These are phyloP conservation scores for Aspergillus aculeatus DNA, from an alignment of 2,329 filamentous ascomycete genomes.

Conservation along the genomic window DNA sequence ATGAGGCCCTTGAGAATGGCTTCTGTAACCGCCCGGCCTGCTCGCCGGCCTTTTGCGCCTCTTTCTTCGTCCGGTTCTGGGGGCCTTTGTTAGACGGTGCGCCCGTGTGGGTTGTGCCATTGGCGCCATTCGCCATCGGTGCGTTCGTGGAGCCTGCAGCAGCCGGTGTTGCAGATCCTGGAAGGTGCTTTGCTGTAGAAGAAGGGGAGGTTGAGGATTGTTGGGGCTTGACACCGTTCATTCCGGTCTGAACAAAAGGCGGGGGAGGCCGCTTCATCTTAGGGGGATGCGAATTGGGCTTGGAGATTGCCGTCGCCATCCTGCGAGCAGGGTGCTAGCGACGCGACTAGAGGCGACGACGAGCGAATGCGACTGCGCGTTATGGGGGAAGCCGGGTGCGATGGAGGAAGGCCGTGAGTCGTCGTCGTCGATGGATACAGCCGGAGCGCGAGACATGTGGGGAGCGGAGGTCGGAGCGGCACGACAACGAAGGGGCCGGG, in stretches of 20 bases:
- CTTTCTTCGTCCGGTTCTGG: slow-evolving; percentile 58
- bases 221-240: slow-evolving; percentile 58
- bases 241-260: slow-evolving; percentile 60
- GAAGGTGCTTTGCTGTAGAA: slow-evolving; percentile 55
- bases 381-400: slow-evolving; percentile 24
- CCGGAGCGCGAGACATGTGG: slow-evolving; percentile 48
- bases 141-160: slow-evolving; percentile 40
- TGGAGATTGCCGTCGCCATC: slow-evolving; percentile 48
- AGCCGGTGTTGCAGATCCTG: slow-evolving; percentile 54
- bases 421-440: slow-evolving; percentile 36
- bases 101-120: slow-evolving; percentile 26
- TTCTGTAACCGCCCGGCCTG: slow-evolving; percentile 33
- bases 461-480: slow-evolving; percentile 38
- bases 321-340: slow-evolving; percentile 23
- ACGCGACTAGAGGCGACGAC: slow-evolving; percentile 17
- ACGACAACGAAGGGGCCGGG: slow-evolving; percentile 29
- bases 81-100: slow-evolving; percentile 26
- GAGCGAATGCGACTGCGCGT: slow-evolving; percentile 27
- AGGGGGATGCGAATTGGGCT: slow-evolving; percentile 43
- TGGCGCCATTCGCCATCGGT: slow-evolving; percentile 47
- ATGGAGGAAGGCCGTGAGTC: slow-evolving; percentile 30
- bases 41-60: slow-evolving; percentile 47
- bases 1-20: slow-evolving; percentile 32
- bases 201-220: slow-evolving; percentile 61
- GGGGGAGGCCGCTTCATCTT: slow-evolving; percentile 70